These are phyloP conservation scores for Phoenix roebelenii DNA, from an alignment of 176 grass and related monocot genomes.

Conservation along the genomic window DNA sequence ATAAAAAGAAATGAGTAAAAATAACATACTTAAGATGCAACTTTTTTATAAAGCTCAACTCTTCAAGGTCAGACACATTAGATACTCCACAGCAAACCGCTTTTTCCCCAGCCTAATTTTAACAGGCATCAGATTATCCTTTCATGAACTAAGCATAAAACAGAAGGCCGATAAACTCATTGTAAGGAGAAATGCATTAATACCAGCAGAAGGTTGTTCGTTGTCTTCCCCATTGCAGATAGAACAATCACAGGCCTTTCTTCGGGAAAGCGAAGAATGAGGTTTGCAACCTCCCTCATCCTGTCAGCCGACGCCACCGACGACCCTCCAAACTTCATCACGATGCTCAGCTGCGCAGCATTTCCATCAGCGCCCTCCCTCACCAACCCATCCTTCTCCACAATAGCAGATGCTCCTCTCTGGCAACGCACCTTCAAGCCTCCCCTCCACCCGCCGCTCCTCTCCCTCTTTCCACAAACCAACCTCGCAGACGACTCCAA, in stretches of 20 bases:
- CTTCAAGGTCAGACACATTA: conserved; percentile 51
- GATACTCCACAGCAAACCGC: conserved; percentile 68
- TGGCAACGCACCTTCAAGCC: background rate
- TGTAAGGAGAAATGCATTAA: background rate
- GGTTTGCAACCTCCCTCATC: conserved; percentile 66
- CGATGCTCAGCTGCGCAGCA: conserved; percentile 44
- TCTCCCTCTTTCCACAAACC: background rate
- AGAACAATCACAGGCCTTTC: conserved; percentile 82
- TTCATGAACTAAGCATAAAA: too few relatives aligned
- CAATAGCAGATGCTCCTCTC: background rate
- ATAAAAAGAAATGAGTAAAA: conserved; percentile 5
- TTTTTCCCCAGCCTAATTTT: conserved; percentile 70
- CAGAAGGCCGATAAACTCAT: too few relatives aligned
- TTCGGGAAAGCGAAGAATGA: conserved; percentile 74
- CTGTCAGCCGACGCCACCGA: conserved; percentile 56
- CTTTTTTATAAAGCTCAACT: conserved; percentile 55
- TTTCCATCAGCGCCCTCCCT: conserved; percentile 14
- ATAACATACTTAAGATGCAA: conserved; percentile 59
- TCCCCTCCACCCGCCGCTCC: background rate
- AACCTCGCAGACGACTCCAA: background rate
- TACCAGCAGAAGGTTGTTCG: conserved; percentile 70
- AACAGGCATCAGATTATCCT: too few relatives aligned
- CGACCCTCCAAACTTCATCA: conserved; percentile 97
- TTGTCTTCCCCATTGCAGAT: conserved; percentile 95
- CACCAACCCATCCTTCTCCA: conserved; percentile 13